These are phyloP conservation scores for Gomphus bonarii DNA, from an alignment of 1,284 basidiomycete species.

Conservation along the genomic window DNA sequence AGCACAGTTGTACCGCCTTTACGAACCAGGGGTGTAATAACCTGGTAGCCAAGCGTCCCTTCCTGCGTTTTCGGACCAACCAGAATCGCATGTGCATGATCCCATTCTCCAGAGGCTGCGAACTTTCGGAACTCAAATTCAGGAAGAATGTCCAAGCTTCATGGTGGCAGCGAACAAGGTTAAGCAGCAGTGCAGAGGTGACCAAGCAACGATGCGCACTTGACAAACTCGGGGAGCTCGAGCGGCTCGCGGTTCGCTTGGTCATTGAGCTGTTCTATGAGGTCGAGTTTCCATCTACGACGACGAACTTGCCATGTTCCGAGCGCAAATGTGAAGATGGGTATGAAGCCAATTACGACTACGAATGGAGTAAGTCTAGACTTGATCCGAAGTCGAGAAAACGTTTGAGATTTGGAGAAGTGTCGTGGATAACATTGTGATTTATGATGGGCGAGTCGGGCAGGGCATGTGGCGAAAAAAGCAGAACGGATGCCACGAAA, in stretches of 20 bases:
- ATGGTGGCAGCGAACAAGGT: constrained; percentile 10
- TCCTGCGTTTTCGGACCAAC: constrained; percentile 83
- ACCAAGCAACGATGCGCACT: constrained; percentile 43
- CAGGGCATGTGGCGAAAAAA: background rate
- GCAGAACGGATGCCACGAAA: background rate
- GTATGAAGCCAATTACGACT: constrained; percentile 76
- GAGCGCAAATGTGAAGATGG: constrained; percentile 84
- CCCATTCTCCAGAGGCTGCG: constrained; percentile 66
- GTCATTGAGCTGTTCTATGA: constrained; percentile 92
- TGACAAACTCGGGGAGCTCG: constrained; percentile 73
- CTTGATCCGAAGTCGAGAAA: background rate
- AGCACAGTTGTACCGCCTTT: constrained; percentile 71
- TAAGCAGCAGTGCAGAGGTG: background rate
- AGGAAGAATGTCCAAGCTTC: constrained; percentile 57
- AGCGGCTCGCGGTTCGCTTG: constrained; percentile 81
- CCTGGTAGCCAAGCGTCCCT: constrained; percentile 78
- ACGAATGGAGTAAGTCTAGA: constrained; percentile 53
- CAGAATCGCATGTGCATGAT: constrained; percentile 68
- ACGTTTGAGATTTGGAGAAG: background rate
- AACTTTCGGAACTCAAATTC: constrained; percentile 88
- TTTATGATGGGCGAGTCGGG: background rate
- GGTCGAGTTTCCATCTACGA: constrained; percentile 88
- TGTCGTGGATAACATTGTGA: background rate
- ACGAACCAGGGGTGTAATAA: constrained; percentile 79
- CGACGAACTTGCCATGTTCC: constrained; percentile 92